Evolutionary conservation across 352 stramenopile genomes (phyloP), one percentile per base, ranked within the genome.

Genomic region (Phytopythium oedochilum): DNA sequence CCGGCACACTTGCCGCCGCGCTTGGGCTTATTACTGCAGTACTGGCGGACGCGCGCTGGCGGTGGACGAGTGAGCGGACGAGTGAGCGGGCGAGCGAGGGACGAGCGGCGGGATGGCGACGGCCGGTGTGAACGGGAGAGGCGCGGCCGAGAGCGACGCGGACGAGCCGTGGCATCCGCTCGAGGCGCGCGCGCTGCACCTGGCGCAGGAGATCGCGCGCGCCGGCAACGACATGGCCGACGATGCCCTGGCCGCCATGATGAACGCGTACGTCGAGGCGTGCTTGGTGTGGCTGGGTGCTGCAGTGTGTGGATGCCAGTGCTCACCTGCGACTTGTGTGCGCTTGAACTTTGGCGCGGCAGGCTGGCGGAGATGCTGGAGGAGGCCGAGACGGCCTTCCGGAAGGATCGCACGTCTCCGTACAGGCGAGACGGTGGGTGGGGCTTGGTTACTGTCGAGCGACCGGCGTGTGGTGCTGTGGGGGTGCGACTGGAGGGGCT

Each of bases 311-410:
- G 9, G 42, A 25, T 63, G 29, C 22, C 39, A 22, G 20, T 18
- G 17, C 40, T 59, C 45, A 51, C 32, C 55, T 35, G 22, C 20
- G 42, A 28, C 7, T 18, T n/a, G 28, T 46, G 20, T n/a, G n/a
- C 8, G 12, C 14, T 47, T 42, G 22, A 8, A n/a, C n/a, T n/a
- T n/a, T n/a, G n/a, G n/a, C n/a, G n/a, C n/a, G 12, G 7, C 26
- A 92, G 84, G 51, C 86, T 92, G 29, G 83, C 84, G 0, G 80
- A 94, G 57, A 75, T 66, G 26, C 68, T 94, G 3, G 84, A 94
- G 38, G 78, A 94, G 42, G 82, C 78, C 6, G 84, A 94, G 58
- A 77, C 76, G 0, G 65, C 66, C 34, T 94, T 94, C 54, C 77
- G 81, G 15, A 90, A 90, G 53, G 83, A 90, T 42, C 71, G 76